phyloP scores from a whole-genome alignment of 352 stramenopile species.

The Globisporangium middletonii region DNA sequence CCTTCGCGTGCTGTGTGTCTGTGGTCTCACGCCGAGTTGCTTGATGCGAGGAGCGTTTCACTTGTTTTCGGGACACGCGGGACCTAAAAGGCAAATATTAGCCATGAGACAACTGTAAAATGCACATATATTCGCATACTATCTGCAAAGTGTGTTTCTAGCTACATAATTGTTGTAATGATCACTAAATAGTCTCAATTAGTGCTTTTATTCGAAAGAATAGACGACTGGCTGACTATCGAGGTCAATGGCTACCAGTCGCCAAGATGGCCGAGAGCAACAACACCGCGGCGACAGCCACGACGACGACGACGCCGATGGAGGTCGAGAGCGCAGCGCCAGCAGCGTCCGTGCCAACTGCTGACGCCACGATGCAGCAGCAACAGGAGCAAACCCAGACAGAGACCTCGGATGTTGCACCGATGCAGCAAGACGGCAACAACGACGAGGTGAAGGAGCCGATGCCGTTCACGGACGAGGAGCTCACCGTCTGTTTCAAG shows the following conservation, averaged over 20 bases:
- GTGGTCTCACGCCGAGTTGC: not conserved
- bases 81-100: not conserved
- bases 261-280: constrained; percentile 12
- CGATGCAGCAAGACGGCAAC: constrained; percentile 5
- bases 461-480: constrained; percentile 71
- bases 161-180: not conserved
- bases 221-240: constrained; percentile 2
- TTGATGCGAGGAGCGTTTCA: not conserved
- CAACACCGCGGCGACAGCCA: not conserved
- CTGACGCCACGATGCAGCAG: not conserved
- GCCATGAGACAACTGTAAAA: too few relatives aligned
- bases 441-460: constrained; percentile 22
- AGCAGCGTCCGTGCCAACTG: constrained; percentile 17
- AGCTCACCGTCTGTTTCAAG: constrained; percentile 53
- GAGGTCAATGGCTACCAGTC: constrained; percentile 10
- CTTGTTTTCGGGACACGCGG: not conserved
- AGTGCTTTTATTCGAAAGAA: too few relatives aligned
- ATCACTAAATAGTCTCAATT: too few relatives aligned
- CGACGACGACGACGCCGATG: constrained; percentile 10
- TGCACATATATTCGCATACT: too few relatives aligned
- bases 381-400: not conserved
- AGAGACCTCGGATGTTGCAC: not conserved
- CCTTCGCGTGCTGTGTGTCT: not conserved
- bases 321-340: constrained; percentile 34
- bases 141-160: not conserved